phyloP scores from a whole-genome alignment of 2,329 filamentous ascomycete species.

The Alternaria novae-zelandiae region DNA sequence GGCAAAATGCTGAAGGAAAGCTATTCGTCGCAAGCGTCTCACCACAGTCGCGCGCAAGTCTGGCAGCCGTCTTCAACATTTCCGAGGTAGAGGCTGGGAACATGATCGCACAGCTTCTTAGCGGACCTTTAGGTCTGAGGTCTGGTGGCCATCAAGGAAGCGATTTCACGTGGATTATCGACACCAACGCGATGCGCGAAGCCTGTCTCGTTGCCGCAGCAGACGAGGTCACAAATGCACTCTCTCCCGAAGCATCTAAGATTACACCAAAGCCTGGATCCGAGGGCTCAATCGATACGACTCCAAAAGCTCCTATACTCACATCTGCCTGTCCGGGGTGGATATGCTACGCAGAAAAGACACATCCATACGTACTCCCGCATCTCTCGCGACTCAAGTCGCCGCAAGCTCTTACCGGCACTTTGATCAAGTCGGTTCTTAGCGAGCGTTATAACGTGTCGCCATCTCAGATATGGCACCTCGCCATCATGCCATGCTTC shows the following conservation, averaged over 20 bases:
- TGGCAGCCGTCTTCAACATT: slow-evolving; percentile 82
- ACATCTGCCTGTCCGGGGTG: slow-evolving; percentile 94
- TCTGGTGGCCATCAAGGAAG: slow-evolving; percentile 74
- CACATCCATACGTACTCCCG: slow-evolving; percentile 89
- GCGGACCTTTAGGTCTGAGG: slow-evolving; percentile 71
- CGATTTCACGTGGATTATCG: slow-evolving; percentile 86
- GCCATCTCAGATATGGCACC: slow-evolving; percentile 86
- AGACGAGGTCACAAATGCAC: slow-evolving; percentile 53
- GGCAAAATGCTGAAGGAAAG: slow-evolving; percentile 60
- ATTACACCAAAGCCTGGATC: slow-evolving; percentile 29
- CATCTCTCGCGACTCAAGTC: slow-evolving; percentile 92
- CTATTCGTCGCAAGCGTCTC: slow-evolving; percentile 92
- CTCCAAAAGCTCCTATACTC: slow-evolving; percentile 68
- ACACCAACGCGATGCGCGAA: slow-evolving; percentile 84
- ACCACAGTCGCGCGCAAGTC: slow-evolving; percentile 85
- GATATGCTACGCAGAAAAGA: slow-evolving; percentile 99
- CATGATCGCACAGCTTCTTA: slow-evolving; percentile 83
- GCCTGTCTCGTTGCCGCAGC: slow-evolving; percentile 73
- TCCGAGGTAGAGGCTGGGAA: slow-evolving; percentile 75
- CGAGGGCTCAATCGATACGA: slow-evolving; percentile 52
- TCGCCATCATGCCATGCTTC: slow-evolving; percentile 98
- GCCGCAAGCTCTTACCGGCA: slow-evolving; percentile 89
- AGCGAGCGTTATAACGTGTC: slow-evolving; percentile 74
- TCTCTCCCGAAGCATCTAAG: slow-evolving; percentile 36
- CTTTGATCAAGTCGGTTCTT: slow-evolving; percentile 84